Base-by-base conservation (phyloP, 192 early-diverging fungal species). In the Coemansia sp. region DNA sequence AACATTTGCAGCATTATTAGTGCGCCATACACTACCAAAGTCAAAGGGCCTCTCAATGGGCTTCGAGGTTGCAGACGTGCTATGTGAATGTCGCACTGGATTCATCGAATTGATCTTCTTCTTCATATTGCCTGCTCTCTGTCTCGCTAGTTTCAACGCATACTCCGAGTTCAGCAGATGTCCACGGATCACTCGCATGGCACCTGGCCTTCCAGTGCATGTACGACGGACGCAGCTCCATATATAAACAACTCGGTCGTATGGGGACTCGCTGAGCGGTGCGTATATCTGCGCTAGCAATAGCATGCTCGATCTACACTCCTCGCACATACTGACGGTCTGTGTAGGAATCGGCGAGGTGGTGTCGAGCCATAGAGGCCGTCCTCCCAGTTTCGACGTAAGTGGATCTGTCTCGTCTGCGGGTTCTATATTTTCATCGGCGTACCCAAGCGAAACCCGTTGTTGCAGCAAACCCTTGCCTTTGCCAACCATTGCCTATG, bases 171-270 rank as follows among this genome's bases (percentile, higher is more conserved):
- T 88, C 23, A 88, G 71, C 62, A 84, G 54, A 56, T 92, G 86
- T 12, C 83, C 86, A 9, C 91, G 83, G 4, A 89, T 49, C 4
- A 77, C 88, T 9, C 72, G 73, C 49, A 88, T 85, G 34, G 85
- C 85, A 7, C 86, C 82, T 0, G 74, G 64, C 64, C 84, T 85
- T 16, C 85, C 85, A 71, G 89, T 87, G 70, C 93, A 95, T n/a
- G 68, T 60, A 22, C 87, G 81, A 26, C 81, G 83, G 56, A 90
- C 92, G 75, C 93, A 95, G 19, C 82, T 89, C 86, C 89, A 90
- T 2, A 94, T 74, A 73, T 95, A 95, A 16, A 92, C 72, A 0
- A 88, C 85, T 23, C 93, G 80, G 58, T 92, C 89, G 66, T 84
- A 90, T 24, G 84, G 59, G 14, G 88, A 89, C 28, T 83, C 82